Evolutionary conservation across 2,329 filamentous ascomycete genomes (phyloP).

Genomic region (Cercospora beticola): DNA sequence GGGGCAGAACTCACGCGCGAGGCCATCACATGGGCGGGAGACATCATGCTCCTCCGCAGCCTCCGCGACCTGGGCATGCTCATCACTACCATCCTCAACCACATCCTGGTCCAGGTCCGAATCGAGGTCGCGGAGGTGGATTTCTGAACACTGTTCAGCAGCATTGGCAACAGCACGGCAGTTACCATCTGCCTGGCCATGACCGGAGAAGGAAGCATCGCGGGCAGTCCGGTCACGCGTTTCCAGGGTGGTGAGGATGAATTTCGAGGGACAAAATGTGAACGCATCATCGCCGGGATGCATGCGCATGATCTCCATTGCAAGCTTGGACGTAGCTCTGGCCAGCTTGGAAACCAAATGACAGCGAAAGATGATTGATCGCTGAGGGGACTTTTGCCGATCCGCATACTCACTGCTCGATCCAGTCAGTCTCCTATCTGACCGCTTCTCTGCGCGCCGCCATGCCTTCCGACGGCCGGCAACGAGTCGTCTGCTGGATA

Average conservation of each 20-base stretch:
- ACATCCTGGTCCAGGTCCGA: not conserved
- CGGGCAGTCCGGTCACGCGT: not conserved
- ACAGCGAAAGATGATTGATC: not conserved
- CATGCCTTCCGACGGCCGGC: not conserved
- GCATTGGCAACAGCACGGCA: slow-evolving; percentile 6
- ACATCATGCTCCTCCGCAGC: not conserved
- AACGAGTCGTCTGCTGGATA: not conserved
- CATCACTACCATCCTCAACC: not conserved
- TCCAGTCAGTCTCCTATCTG: not conserved
- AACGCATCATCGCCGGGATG: not conserved
- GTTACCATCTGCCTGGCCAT: slow-evolving; percentile 1
- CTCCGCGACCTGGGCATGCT: not conserved
- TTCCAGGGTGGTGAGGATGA: not conserved
- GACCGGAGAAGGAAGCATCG: slow-evolving; percentile 1
- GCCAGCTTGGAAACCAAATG: not conserved
- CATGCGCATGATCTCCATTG: not conserved
- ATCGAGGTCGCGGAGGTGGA: not conserved
- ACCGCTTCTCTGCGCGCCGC: not conserved
- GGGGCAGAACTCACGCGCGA: not conserved
- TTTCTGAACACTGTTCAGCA: slow-evolving; percentile 2
- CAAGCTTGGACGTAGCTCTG: not conserved
- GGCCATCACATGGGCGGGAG: not conserved
- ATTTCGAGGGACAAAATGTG: not conserved
- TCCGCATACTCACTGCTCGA: too few relatives aligned
- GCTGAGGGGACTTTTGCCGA: not conserved